These are phyloP conservation scores for Torulaspora maleeae DNA, from an alignment of 805 yeast genomes.

Conservation along the genomic window DNA sequence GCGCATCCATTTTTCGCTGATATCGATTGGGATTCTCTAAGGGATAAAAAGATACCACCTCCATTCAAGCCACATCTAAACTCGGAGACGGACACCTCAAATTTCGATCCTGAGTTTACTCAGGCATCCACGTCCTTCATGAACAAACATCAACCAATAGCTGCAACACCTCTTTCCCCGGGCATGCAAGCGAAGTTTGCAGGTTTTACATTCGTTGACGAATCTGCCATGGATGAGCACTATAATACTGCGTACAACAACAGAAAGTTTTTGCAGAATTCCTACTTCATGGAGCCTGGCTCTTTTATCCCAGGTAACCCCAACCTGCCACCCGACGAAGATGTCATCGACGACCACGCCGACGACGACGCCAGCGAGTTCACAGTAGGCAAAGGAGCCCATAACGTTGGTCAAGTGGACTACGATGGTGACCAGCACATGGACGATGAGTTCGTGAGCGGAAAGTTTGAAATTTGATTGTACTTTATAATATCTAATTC, in stretches of 20 bases:
- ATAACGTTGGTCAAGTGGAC: slow-evolving; percentile 29
- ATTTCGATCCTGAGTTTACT: slow-evolving; percentile 97
- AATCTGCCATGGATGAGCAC: slow-evolving; percentile 85
- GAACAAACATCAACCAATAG: slow-evolving; percentile 50
- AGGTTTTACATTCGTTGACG: slow-evolving; percentile 96
- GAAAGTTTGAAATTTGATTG: slow-evolving; percentile 71
- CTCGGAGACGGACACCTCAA: slow-evolving; percentile 90
- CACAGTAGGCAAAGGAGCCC: slow-evolving; percentile 13
- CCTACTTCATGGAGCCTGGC: slow-evolving; percentile 51
- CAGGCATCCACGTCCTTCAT: slow-evolving; percentile 81
- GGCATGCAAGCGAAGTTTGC: slow-evolving; percentile 95
- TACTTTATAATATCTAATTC: slow-evolving; percentile 1
- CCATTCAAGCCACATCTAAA: slow-evolving; percentile 93
- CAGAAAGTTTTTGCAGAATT: slow-evolving; percentile 35
- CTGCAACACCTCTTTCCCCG: slow-evolving; percentile 65
- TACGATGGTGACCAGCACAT: slow-evolving; percentile 51
- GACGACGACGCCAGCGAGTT: slow-evolving; percentile 42
- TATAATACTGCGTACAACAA: slow-evolving; percentile 41
- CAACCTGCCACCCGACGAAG: slow-evolving; percentile 75
- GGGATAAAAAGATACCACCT: slow-evolving; percentile 82
- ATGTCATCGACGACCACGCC: slow-evolving; percentile 70
- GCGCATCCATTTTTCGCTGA: slow-evolving; percentile 91
- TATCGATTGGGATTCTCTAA: slow-evolving; percentile 81
- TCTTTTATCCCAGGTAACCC: slow-evolving; percentile 78
- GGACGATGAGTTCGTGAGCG: slow-evolving; percentile 83